phyloP scores from a whole-genome alignment of 1,139 yeast genomes.

The Yamadazyma atlantica region DNA sequence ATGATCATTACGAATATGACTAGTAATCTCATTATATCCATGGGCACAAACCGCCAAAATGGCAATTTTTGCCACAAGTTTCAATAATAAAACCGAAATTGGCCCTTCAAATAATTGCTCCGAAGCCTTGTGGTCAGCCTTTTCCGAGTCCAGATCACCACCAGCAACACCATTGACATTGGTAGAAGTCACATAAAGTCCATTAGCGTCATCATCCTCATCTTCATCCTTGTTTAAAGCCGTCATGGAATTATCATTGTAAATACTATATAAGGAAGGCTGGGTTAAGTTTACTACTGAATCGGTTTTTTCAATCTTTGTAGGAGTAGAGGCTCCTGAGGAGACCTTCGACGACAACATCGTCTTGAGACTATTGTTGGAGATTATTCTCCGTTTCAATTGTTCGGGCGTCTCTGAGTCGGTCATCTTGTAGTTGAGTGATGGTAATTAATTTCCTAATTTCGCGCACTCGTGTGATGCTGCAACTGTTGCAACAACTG shows the following conservation, averaged over 20 bases:
- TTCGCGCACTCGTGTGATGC: too few species aligned
- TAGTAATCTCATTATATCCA: conserved; percentile 50
- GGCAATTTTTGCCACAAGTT: conserved; percentile 22
- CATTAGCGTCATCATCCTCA: conserved; percentile 13
- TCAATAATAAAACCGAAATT: conserved; percentile 4
- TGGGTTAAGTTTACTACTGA: conserved; percentile 48
- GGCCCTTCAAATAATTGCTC: conserved; percentile 12
- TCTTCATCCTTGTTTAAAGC: conserved; percentile 35
- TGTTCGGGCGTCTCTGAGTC: conserved; percentile 5
- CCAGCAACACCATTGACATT: not conserved
- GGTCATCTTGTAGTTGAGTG: conserved; percentile 4
- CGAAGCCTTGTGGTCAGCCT: not conserved
- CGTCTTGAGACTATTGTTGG: conserved; percentile 10
- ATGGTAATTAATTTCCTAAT: not conserved
- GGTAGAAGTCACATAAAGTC: conserved; percentile 7
- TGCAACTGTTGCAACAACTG: too few species aligned
- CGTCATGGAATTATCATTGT: conserved; percentile 40
- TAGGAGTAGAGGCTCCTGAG: conserved; percentile 17
- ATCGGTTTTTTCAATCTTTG: conserved; percentile 39
- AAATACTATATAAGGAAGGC: conserved; percentile 51
- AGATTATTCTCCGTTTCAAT: conserved; percentile 8
- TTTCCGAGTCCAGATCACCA: conserved; percentile 1
- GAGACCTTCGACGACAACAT: conserved; percentile 3
- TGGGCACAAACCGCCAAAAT: conserved; percentile 47
- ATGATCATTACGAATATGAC: conserved; percentile 52